Percentiles rank a stretch among this genome's conserved stretches.
Conservation (phyloP, 2,329 filamentous ascomycete genomes). For the Aspergillus sp. region DNA sequence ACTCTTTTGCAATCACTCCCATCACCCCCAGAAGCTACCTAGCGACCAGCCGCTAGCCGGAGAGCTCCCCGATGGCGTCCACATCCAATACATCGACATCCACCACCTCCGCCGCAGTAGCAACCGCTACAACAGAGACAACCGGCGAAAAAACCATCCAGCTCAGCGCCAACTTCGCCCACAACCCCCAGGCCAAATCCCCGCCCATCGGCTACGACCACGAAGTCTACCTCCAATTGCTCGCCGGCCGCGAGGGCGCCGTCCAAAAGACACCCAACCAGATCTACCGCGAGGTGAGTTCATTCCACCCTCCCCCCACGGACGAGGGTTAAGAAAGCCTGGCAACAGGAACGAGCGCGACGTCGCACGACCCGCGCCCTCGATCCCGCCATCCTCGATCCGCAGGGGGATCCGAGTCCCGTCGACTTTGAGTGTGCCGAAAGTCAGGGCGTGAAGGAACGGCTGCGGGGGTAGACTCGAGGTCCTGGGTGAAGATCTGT, state of each 20-base stretch:
- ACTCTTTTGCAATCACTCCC: not conserved
- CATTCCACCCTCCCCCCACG: not conserved
- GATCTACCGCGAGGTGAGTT: slow-evolving; percentile 28
- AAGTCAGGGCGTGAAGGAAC: slow-evolving; percentile 15
- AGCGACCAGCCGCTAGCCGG: too few relatives aligned
- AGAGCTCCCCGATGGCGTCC: slow-evolving; percentile 1
- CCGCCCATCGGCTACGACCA: slow-evolving; percentile 30
- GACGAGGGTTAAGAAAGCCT: too few relatives aligned
- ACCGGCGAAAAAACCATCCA: slow-evolving; percentile 49
- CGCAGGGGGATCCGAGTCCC: slow-evolving; percentile 24
- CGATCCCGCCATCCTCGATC: slow-evolving; percentile 28
- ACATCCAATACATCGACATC: not conserved
- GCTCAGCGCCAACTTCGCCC: slow-evolving; percentile 35
- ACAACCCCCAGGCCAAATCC: slow-evolving; percentile 7
- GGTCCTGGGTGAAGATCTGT: not conserved
- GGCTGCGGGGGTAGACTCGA: not conserved
- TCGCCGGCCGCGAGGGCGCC: slow-evolving; percentile 15
- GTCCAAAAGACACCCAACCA: slow-evolving; percentile 30
- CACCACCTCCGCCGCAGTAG: not conserved
- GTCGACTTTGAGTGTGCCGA: slow-evolving; percentile 29
- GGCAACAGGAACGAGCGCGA: slow-evolving; percentile 28
- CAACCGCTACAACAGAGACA: slow-evolving; percentile 2
- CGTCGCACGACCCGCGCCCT: slow-evolving; percentile 21
- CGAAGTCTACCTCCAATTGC: slow-evolving; percentile 30
- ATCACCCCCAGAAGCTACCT: not conserved